Evolutionary conservation across 202 grass and related monocot genomes (phyloP).

Genomic region (Panicum virgatum): DNA sequence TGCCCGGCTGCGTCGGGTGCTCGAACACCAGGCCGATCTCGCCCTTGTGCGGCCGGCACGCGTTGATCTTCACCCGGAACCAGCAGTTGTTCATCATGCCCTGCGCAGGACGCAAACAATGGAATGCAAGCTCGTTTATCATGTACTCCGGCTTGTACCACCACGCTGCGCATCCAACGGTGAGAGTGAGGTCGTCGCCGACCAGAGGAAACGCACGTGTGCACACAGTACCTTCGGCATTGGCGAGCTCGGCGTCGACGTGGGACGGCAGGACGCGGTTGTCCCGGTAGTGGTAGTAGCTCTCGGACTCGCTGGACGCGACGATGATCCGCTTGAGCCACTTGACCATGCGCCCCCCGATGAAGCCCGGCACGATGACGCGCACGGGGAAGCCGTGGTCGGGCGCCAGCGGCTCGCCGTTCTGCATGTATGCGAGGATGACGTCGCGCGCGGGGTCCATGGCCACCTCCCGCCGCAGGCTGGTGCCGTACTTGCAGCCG

Average conservation of each 20-base stretch:
- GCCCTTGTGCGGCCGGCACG: slow-evolving; percentile 82
- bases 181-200: neutral
- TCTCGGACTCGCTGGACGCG: slow-evolving; percentile 60
- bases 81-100: slow-evolving; percentile 99
- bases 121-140: slow-evolving; percentile 73
- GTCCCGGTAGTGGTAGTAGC: slow-evolving; percentile 83
- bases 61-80: slow-evolving; percentile 84
- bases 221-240: slow-evolving; percentile 81
- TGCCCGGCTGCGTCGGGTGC: slow-evolving; percentile 88
- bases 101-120: slow-evolving; percentile 13
- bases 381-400: slow-evolving; percentile 90
- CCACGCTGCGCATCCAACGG: slow-evolving; percentile 51
- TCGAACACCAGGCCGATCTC: slow-evolving; percentile 92
- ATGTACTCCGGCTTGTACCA: slow-evolving; percentile 94
- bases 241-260: slow-evolving; percentile 78
- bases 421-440: slow-evolving; percentile 88
- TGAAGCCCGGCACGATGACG: slow-evolving; percentile 72
- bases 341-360: slow-evolving; percentile 88
- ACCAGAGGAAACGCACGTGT: neutral
- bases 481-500: slow-evolving; percentile 79
- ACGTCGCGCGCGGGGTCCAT: slow-evolving; percentile 69
- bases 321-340: slow-evolving; percentile 81
- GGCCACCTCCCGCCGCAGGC: slow-evolving; percentile 59
- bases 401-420: slow-evolving; percentile 62
- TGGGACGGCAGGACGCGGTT: slow-evolving; percentile 81